Evolutionary conservation across 441 rosid species (phyloP).

Genomic region (Erodium chrysanthum): DNA sequence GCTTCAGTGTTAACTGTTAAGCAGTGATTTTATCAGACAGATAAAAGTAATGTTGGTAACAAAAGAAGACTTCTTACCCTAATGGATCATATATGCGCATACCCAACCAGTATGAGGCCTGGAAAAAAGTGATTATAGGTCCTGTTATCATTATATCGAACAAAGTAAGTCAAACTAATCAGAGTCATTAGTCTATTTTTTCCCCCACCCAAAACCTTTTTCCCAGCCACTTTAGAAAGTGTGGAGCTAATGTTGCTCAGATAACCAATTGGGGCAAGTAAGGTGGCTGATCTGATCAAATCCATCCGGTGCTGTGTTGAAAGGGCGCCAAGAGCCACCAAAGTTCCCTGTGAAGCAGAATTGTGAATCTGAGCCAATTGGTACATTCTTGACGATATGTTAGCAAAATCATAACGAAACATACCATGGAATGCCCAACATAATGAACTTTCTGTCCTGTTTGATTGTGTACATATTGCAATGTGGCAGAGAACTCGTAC

Average conservation of each 20-base stretch:
- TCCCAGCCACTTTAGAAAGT: slow-evolving; percentile 2
- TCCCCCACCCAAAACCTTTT: neutral
- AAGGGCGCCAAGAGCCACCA: slow-evolving; percentile 4
- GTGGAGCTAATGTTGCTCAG: neutral
- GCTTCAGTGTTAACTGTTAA: neutral
- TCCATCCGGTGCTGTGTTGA: neutral
- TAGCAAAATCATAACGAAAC: slow-evolving; percentile 1
- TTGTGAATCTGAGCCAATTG: neutral
- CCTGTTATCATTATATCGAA: neutral
- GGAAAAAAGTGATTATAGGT: neutral
- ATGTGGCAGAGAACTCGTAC: slow-evolving; percentile 1
- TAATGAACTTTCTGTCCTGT: slow-evolving; percentile 1
- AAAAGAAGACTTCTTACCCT: slow-evolving; percentile 2
- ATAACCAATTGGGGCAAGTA: slow-evolving; percentile 8
- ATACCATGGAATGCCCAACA: slow-evolving; percentile 7
- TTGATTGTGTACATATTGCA: slow-evolving; percentile 7
- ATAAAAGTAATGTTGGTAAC: neutral
- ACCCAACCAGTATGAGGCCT: slow-evolving; percentile 8
- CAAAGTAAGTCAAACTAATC: neutral
- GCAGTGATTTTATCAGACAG: neutral
- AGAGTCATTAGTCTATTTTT: neutral
- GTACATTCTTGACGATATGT: neutral
- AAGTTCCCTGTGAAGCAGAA: neutral
- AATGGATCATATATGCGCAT: slow-evolving; percentile 7
- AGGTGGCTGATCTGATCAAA: slow-evolving; percentile 5